Evolutionary conservation across 1,139 yeast species (phyloP).

Genomic region (Blastobotrys apis): DNA sequence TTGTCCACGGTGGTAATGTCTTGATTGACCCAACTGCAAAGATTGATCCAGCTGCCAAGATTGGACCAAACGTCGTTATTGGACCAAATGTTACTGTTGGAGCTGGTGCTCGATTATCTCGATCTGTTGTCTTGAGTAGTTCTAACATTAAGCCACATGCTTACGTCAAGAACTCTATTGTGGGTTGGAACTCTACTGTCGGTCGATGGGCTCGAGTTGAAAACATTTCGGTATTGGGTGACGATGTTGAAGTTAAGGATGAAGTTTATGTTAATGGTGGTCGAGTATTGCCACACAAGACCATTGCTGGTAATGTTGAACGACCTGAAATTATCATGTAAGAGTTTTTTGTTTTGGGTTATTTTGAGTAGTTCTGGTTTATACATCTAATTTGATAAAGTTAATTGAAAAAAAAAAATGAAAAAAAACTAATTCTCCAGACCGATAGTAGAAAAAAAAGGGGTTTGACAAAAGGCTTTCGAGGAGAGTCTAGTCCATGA

Average conservation of each 20-base stretch:
- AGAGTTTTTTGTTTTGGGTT: slow-evolving; percentile 9
- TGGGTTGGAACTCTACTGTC: slow-evolving; percentile 98
- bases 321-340: slow-evolving; percentile 97
- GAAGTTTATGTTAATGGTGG: slow-evolving; percentile 99
- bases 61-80: slow-evolving; percentile 97
- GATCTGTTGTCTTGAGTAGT: slow-evolving; percentile 89
- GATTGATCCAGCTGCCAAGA: slow-evolving; percentile 87
- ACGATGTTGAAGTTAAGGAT: slow-evolving; percentile 97
- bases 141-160: slow-evolving; percentile 96
- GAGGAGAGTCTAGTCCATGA: no score
- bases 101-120: slow-evolving; percentile 97
- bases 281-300: slow-evolving; percentile 97
- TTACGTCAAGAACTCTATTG: slow-evolving; percentile 95
- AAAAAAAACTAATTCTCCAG: not conserved
- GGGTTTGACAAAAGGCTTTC: no score
- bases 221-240: slow-evolving; percentile 97
- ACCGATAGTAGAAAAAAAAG: no score
- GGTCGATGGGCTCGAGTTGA: slow-evolving; percentile 99
- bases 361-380: slow-evolving; percentile 4
- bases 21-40: slow-evolving; percentile 92
- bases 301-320: slow-evolving; percentile 94
- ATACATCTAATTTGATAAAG: slow-evolving; percentile 1
- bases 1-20: slow-evolving; percentile 88
- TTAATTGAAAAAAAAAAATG: not conserved
- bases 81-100: slow-evolving; percentile 97